A percentile compares a stretch with the other conserved stretches of the same genome.
These are phyloP conservation scores for Gossypium ekmanianum DNA, from an alignment of 345 rosid species.

Conservation along the genomic window DNA sequence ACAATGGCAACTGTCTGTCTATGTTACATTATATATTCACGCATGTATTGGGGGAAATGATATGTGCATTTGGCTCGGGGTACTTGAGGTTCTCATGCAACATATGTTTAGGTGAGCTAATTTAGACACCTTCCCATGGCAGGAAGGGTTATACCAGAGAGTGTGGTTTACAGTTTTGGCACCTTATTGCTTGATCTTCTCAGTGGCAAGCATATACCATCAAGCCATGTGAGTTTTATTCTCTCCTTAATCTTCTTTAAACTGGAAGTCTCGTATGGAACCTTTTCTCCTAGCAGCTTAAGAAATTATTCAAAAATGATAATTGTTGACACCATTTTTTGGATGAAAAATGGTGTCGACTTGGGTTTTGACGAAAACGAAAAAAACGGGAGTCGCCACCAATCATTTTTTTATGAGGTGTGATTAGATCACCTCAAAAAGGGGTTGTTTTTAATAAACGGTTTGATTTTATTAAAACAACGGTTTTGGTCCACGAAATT, in stretches of 20 bases:
- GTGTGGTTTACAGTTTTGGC: constrained; percentile 86
- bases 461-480: too few species aligned
- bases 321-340: too few species aligned
- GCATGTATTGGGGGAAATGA: background rate
- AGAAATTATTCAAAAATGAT: background rate
- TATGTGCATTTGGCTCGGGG: background rate
- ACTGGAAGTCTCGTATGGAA: background rate
- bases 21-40: background rate
- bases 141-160: constrained; percentile 82
- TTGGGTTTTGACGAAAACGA: too few species aligned
- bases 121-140: constrained; percentile 14
- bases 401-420: too few species aligned
- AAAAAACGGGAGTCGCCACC: too few species aligned
- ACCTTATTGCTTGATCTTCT: constrained; percentile 81
- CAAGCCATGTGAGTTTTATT: constrained; percentile 68
- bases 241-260: background rate
- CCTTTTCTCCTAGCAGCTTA: background rate
- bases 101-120: constrained; percentile 6
- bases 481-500: too few species aligned
- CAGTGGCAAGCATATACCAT: constrained; percentile 92
- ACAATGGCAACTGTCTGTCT: background rate
- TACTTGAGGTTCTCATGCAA: background rate
- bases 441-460: too few species aligned
- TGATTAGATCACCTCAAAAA: too few species aligned
- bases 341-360: too few species aligned